phyloP scores from a whole-genome alignment of 495 filamentous ascomycete species.

The Tricharina praecox region DNA sequence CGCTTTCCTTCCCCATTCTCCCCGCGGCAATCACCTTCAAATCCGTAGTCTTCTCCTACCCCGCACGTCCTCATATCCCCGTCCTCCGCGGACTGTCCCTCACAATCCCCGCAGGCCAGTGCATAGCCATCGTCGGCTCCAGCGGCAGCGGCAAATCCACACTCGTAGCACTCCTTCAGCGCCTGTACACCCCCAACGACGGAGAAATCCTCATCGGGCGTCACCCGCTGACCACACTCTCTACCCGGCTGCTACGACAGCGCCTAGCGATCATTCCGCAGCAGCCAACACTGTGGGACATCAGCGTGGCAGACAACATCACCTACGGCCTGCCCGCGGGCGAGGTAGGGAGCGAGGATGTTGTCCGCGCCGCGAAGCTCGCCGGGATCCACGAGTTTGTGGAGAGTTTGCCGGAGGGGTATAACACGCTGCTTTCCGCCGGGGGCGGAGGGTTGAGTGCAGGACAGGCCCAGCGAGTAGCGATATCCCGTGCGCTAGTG shows the following conservation, averaged over 20 bases:
- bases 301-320: conserved; percentile 60
- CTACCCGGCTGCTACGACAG: conserved; percentile 46
- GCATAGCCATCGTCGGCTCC: conserved; percentile 66
- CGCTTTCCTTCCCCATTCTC: conserved; percentile 10
- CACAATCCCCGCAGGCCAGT: conserved; percentile 57
- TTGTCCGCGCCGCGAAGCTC: conserved; percentile 43
- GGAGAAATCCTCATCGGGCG: conserved; percentile 39
- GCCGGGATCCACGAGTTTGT: conserved; percentile 75
- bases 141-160: conserved; percentile 88
- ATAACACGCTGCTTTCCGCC: conserved; percentile 59
- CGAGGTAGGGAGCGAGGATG: conserved; percentile 13
- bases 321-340: conserved; percentile 45
- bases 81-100: conserved; percentile 41
- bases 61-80: conserved; percentile 42
- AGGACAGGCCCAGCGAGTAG: conserved; percentile 68
- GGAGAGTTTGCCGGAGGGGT: conserved; percentile 50
- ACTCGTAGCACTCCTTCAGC: conserved; percentile 54
- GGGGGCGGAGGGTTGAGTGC: conserved; percentile 46
- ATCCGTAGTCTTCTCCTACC: conserved; percentile 48
- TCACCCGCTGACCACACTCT: conserved; percentile 38
- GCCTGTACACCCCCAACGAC: conserved; percentile 37
- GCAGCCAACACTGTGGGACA: conserved; percentile 57
- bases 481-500: conserved; percentile 65
- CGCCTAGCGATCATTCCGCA: conserved; percentile 65
- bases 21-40: conserved; percentile 39